Percentiles rank a stretch among this genome's conserved stretches.
Conservation (phyloP, 768 basidiomycete species). For the Boletus vermiculosoides region DNA sequence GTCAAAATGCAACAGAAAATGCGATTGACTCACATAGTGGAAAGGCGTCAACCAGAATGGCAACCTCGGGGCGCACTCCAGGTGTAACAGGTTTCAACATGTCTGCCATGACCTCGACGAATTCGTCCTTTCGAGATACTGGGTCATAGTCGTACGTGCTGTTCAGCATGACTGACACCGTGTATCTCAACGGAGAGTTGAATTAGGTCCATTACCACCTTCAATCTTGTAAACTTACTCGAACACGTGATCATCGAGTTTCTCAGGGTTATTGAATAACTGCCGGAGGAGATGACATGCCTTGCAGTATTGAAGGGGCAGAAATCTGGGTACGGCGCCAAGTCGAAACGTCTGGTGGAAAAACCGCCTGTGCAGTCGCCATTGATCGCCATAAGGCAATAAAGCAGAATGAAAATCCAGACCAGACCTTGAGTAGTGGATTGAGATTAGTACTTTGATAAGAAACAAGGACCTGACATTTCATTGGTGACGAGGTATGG, state of each 20-base stretch:
- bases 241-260: conserved; percentile 32
- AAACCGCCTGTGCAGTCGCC: conserved; percentile 26
- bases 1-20: background rate
- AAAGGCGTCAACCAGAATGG: background rate
- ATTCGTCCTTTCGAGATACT: conserved; percentile 5
- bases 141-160: conserved; percentile 19
- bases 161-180: conserved; percentile 15
- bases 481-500: conserved; percentile 2
- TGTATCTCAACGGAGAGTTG: conserved; percentile 4
- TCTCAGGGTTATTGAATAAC: conserved; percentile 33
- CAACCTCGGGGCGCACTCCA: background rate
- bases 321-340: conserved; percentile 19
- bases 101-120: background rate
- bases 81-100: background rate
- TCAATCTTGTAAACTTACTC: conserved; percentile 20
- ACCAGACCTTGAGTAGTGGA: conserved; percentile 3
- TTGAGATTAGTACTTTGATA: background rate
- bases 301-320: conserved; percentile 28
- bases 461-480: background rate
- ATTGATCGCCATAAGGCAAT: conserved; percentile 22
- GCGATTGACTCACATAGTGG: conserved; percentile 4
- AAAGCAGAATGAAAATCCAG: conserved; percentile 16
- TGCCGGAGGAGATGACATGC: conserved; percentile 31
- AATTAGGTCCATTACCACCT: background rate
- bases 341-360: conserved; percentile 18